Evolutionary conservation across 441 rosid genomes (phyloP), one percentile per base, ranked within the genome.

Genomic region (Hypseocharis bilobata): DNA sequence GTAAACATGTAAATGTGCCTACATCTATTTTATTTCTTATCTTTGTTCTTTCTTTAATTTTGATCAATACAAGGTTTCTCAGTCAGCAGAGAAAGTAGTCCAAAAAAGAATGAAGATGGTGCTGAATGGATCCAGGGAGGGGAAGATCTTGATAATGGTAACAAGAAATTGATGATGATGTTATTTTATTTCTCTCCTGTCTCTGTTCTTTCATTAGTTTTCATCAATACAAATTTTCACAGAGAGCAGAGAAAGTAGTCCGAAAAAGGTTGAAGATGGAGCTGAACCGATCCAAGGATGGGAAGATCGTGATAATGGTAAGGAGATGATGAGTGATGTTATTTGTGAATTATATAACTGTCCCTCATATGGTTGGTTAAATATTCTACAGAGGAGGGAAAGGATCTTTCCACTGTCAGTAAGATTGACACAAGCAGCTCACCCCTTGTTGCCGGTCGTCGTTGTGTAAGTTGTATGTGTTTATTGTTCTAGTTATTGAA

Each of bases 401-500:
- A 72, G 32, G 76, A 72, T 80, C 65, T 34, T 60, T 62, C 68
- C 56, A 70, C 78, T 75, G 77, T 77, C 54, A 72, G 69, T 72
- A 77, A 77, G 75, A 68, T 70, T 62, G 85, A 79, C 67, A 56
- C 69, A 65, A 77, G 70, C 71, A 60, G 80, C 79, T 75, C 77
- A 63, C 80, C 68, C 19, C 27, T 62, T 26, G 64, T 56, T 30
- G 20, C 64, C 88, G 89, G 80, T 89, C 95, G 96, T 77, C 94
- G 96, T 91, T 86, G 87, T 94, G 98, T 94, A 94, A 94, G 99
- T 94, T 94, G 99, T 94, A 94, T 89, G 98, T 94, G 96, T 91
- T 92, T 89, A 75, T 84, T 72, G 81, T 82, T 78, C 80, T 76
- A 58, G 60, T 77, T 80, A 60, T 75, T 78, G 68, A 69, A 71